phyloP scores from a whole-genome alignment of 768 basidiomycete genomes.

The Russula griseocarnosa region DNA sequence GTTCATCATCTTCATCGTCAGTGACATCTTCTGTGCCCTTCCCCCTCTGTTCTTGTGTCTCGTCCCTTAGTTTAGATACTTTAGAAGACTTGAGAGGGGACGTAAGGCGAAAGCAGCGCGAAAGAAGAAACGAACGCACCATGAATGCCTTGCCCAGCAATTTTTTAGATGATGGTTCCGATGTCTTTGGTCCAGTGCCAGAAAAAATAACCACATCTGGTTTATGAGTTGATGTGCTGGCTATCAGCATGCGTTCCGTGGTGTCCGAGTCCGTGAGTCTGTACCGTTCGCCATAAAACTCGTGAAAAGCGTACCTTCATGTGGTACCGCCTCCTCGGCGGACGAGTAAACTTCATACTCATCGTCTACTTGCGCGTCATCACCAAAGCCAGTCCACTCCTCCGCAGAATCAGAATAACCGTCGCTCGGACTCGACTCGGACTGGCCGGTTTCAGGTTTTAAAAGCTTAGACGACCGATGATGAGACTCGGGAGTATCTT shows the following conservation, averaged over 20 bases:
- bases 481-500: not conserved
- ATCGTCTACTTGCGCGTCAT: constrained; percentile 8
- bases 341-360: constrained; percentile 20
- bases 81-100: constrained; percentile 63
- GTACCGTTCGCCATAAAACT: not conserved
- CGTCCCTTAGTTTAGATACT: constrained; percentile 51
- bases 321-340: not conserved
- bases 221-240: constrained; percentile 33
- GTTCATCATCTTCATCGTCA: constrained; percentile 53
- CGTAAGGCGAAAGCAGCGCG: constrained; percentile 10
- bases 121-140: constrained; percentile 43
- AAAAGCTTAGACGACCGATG: constrained; percentile 7
- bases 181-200: constrained; percentile 34
- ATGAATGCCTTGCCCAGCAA: constrained; percentile 66
- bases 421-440: constrained; percentile 1
- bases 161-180: constrained; percentile 34
- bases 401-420: constrained; percentile 31
- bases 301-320: constrained; percentile 16
- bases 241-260: constrained; percentile 43
- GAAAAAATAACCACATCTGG: constrained; percentile 58
- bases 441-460: constrained; percentile 7
- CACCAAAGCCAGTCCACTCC: constrained; percentile 43
- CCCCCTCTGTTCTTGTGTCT: constrained; percentile 21
- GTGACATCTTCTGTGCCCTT: constrained; percentile 34
- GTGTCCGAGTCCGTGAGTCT: not conserved